Evolutionary conservation across 495 filamentous ascomycete genomes (phyloP).

Genomic region (Hypoxylon trugodes): DNA sequence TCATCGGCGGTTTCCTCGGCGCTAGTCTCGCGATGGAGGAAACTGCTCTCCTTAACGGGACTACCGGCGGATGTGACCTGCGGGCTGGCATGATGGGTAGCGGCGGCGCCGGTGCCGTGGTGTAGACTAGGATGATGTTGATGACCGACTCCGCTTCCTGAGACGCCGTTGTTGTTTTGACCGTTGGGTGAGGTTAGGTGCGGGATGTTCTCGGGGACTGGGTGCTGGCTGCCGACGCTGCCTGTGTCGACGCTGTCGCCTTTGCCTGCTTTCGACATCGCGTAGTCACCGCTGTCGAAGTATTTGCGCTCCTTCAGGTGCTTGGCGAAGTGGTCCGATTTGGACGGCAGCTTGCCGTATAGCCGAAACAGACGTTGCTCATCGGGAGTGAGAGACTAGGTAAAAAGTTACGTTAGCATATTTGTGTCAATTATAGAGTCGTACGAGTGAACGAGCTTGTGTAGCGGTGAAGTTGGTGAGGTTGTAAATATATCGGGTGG

Average conservation of each 20-base stretch:
- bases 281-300: conserved; percentile 98
- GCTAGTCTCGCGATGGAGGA: conserved; percentile 77
- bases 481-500: not conserved
- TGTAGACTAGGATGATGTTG: conserved; percentile 56
- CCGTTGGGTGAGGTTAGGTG: conserved; percentile 77
- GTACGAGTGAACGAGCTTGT: not conserved
- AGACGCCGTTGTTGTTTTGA: conserved; percentile 56
- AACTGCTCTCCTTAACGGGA: conserved; percentile 87
- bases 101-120: too few species aligned
- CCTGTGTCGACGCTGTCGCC: conserved; percentile 93
- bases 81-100: conserved; percentile 49
- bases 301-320: conserved; percentile 99
- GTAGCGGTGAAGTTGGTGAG: conserved; percentile 23
- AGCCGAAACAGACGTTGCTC: conserved; percentile 95
- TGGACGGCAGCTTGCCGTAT: conserved; percentile 95
- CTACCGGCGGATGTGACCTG: conserved; percentile 71
- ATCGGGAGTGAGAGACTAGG: conserved; percentile 83
- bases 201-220: conserved; percentile 94
- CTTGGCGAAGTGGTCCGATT: conserved; percentile 96
- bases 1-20: conserved; percentile 65
- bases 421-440: conserved; percentile 5
- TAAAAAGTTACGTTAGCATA: conserved; percentile 21
- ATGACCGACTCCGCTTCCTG: conserved; percentile 52
- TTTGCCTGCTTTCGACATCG: conserved; percentile 97
- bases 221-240: conserved; percentile 91